phyloP scores from a whole-genome alignment of 306 rosid genomes.

The Sechiopsis laciniata region DNA sequence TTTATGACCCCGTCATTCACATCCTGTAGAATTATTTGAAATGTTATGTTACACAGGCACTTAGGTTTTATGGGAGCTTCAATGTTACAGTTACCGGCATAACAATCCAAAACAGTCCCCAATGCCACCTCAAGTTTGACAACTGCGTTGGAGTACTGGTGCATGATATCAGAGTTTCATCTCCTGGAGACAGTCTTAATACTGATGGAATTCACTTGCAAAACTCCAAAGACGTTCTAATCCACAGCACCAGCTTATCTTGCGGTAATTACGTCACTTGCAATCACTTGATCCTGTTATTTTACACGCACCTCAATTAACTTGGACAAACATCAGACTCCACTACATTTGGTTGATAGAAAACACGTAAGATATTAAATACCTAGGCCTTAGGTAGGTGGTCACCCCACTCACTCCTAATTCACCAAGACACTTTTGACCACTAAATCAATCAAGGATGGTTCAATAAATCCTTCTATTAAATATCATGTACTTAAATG shows the following conservation, averaged over 20 bases:
- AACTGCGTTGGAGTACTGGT: conserved; percentile 80
- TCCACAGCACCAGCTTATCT: conserved; percentile 55
- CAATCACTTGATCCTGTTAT: conserved; percentile 3
- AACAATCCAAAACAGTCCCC: conserved; percentile 82
- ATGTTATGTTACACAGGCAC: conserved; percentile 52
- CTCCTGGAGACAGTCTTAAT: conserved; percentile 88
- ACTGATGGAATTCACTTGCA: conserved; percentile 97
- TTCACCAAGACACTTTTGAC: too few relatives aligned
- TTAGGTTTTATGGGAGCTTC: conserved; percentile 82
- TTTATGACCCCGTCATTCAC: background rate
- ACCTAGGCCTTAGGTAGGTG: too few relatives aligned
- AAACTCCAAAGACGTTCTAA: conserved; percentile 74
- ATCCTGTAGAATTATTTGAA: conserved; percentile 7
- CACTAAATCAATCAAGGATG: too few relatives aligned
- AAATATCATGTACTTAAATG: conserved; percentile 9
- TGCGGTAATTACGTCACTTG: conserved; percentile 55
- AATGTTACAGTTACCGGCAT: conserved; percentile 85
- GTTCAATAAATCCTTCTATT: conserved; percentile 1
- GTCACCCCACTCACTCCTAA: too few relatives aligned
- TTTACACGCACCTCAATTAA: too few relatives aligned
- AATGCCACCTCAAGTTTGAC: conserved; percentile 95
- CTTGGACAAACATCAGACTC: too few relatives aligned
- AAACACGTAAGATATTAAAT: too few relatives aligned
- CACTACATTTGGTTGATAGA: too few relatives aligned
- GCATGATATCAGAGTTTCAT: conserved; percentile 64